Percentiles rank a stretch among this genome's conserved stretches.
These are phyloP conservation scores for Apiosordaria backusii DNA, from an alignment of 495 filamentous ascomycete genomes.

Conservation along the genomic window DNA sequence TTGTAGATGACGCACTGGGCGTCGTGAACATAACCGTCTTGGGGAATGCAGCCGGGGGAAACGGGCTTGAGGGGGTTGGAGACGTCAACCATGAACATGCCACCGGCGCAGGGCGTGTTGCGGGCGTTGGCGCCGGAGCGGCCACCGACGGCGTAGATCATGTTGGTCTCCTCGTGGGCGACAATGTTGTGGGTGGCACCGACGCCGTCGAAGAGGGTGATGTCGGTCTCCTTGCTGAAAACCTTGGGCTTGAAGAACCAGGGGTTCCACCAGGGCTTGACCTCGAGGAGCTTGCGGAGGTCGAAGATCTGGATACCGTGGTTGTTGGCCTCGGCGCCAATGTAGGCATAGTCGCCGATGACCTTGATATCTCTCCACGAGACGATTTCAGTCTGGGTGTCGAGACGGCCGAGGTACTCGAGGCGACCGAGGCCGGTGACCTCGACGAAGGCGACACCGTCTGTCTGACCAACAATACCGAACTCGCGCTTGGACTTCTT, in stretches of 20 bases:
- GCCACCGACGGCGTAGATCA: constrained; percentile 48
- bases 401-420: constrained; percentile 48
- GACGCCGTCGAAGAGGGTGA: constrained; percentile 25
- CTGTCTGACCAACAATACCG: constrained; percentile 47
- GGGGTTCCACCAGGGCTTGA: constrained; percentile 20
- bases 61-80: constrained; percentile 47
- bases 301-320: constrained; percentile 51
- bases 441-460: constrained; percentile 51
- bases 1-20: constrained; percentile 58
- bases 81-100: constrained; percentile 56
- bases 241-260: constrained; percentile 18
- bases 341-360: constrained; percentile 41
- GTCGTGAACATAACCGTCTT: constrained; percentile 60
- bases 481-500: constrained; percentile 43
- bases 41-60: constrained; percentile 48
- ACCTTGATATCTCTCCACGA: constrained; percentile 48
- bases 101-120: constrained; percentile 43
- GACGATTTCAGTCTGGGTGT: constrained; percentile 31
- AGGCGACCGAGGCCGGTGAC: constrained; percentile 40
- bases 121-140: constrained; percentile 45
- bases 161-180: constrained; percentile 46
- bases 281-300: constrained; percentile 36
- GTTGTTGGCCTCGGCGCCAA: constrained; percentile 43
- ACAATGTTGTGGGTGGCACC: constrained; percentile 39
- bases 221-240: constrained; percentile 22